Base-by-base conservation (phyloP, 106 monocot genomes). In the Acanthochlamys bracteata region DNA sequence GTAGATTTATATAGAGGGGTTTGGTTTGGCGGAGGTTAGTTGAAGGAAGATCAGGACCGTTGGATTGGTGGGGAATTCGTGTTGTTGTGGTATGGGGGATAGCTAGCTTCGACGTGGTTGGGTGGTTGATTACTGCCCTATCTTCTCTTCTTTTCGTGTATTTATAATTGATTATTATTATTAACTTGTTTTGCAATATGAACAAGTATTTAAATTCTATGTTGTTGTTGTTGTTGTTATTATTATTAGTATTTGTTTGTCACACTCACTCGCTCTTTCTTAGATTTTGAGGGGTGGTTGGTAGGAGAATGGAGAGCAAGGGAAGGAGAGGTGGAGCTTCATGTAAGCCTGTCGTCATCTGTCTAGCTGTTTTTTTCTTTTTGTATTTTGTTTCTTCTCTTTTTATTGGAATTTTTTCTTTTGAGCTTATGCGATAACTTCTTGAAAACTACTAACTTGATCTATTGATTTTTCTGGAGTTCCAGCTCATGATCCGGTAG, bases 11-110 rank as follows among this genome's bases (percentile, higher is more conserved):
- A 39, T 62, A 62, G 20, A 62, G 26, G 61, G 15, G 61, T 19
- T 27, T 40, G 19, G 40, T 62, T 62, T 12, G 61, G 39, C 61
- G 39, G 61, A 42, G 63, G 63, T 42, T 63, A 23, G 63, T 63
- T 63, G 63, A 63, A 43, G 13, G 43, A 42, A 19, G 40, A 63
- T 46, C 42, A 20, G n/a, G 19, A 41, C 63, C 63, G 43, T 63
- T 22, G 63, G 61, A 61, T 61, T 15, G 16, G 4, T 25, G 7
- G 59, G 0, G 22, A 51, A 15, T 4, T 51, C n/a, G 13, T 13
- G 51, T 51, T 13, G 51, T 51, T 24, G 59, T 24, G 2, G 59
- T 7, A 15, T 22, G 22, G 8, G 59, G 59, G 11, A 24, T 24
- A 15, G 25, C 11, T 15, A 59, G 16, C 24, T 33, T 33, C 33